These are phyloP conservation scores for Yarrowia porcina DNA, from an alignment of 805 yeast species.

Conservation along the genomic window DNA sequence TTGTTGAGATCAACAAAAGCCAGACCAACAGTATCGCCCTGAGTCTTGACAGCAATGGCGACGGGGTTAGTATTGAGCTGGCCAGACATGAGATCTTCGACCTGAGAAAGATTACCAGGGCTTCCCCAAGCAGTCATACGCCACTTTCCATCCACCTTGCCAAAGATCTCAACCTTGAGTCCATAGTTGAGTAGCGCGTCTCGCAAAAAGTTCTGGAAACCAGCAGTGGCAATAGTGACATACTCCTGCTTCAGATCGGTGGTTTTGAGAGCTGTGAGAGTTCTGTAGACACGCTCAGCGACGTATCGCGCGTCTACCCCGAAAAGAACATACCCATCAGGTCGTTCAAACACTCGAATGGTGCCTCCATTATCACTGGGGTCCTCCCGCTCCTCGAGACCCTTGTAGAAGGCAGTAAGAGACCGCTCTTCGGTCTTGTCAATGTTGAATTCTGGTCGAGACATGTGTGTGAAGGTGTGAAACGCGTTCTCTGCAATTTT, in stretches of 20 bases:
- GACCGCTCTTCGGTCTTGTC: conserved; percentile 50
- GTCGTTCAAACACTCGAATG: conserved; percentile 73
- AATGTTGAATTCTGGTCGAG: conserved; percentile 20
- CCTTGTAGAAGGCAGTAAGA: conserved; percentile 34
- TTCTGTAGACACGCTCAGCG: conserved; percentile 80
- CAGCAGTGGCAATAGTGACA: conserved; percentile 74
- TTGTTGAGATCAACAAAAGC: conserved; percentile 73
- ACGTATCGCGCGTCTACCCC: conserved; percentile 75
- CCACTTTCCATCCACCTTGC: conserved; percentile 50
- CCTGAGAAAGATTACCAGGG: conserved; percentile 82
- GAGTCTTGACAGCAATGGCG: conserved; percentile 49
- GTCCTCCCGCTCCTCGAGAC: conserved; percentile 26
- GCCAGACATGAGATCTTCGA: conserved; percentile 64
- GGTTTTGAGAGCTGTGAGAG: conserved; percentile 71
- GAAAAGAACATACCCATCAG: conserved; percentile 74
- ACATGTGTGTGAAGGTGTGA: conserved; percentile 7
- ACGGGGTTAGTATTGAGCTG: conserved; percentile 49
- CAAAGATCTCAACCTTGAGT: conserved; percentile 76
- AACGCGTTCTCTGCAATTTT: neutral
- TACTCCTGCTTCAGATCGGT: conserved; percentile 27
- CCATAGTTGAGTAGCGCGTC: conserved; percentile 68
- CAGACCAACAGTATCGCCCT: conserved; percentile 59
- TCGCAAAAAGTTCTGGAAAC: conserved; percentile 61
- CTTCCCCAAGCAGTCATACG: conserved; percentile 59
- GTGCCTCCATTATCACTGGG: conserved; percentile 24